phyloP scores from a whole-genome alignment of 768 basidiomycete genomes.

The Suillus hirtellus region DNA sequence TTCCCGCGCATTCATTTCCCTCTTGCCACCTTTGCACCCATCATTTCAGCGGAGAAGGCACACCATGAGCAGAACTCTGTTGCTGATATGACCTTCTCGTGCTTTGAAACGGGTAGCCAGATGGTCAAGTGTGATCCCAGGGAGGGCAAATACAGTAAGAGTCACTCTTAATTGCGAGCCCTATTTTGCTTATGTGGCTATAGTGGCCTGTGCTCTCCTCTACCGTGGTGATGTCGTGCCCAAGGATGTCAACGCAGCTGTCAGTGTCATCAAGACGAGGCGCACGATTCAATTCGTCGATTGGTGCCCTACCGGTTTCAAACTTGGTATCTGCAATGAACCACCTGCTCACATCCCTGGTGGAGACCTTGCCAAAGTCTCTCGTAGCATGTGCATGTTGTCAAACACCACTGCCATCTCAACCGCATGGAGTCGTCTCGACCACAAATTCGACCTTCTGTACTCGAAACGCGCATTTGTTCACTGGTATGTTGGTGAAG shows the following conservation, averaged over 20 bases:
- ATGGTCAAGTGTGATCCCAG: slow-evolving; percentile 82
- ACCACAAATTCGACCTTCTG: slow-evolving; percentile 80
- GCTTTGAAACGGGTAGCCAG: slow-evolving; percentile 78
- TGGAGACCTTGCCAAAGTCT: slow-evolving; percentile 75
- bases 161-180: neutral
- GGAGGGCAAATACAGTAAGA: slow-evolving; percentile 74
- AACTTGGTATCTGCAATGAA: slow-evolving; percentile 78
- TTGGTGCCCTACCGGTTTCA: slow-evolving; percentile 81
- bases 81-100: slow-evolving; percentile 95
- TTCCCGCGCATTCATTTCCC: slow-evolving; percentile 99
- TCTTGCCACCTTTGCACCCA: slow-evolving; percentile 92
- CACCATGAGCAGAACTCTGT: slow-evolving; percentile 97
- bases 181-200: slow-evolving; percentile 9
- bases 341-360: slow-evolving; percentile 74
- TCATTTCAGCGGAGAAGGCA: slow-evolving; percentile 92
- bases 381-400: slow-evolving; percentile 76
- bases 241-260: slow-evolving; percentile 76
- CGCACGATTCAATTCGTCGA: slow-evolving; percentile 80
- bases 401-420: slow-evolving; percentile 77
- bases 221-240: slow-evolving; percentile 80
- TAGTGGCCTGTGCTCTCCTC: slow-evolving; percentile 67
- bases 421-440: slow-evolving; percentile 67
- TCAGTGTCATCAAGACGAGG: slow-evolving; percentile 74
- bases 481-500: slow-evolving; percentile 72
- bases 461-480: slow-evolving; percentile 65